Percentiles rank a stretch among this genome's conserved stretches.
Conservation (phyloP, 768 basidiomycete genomes). For the Mycena galopus region DNA sequence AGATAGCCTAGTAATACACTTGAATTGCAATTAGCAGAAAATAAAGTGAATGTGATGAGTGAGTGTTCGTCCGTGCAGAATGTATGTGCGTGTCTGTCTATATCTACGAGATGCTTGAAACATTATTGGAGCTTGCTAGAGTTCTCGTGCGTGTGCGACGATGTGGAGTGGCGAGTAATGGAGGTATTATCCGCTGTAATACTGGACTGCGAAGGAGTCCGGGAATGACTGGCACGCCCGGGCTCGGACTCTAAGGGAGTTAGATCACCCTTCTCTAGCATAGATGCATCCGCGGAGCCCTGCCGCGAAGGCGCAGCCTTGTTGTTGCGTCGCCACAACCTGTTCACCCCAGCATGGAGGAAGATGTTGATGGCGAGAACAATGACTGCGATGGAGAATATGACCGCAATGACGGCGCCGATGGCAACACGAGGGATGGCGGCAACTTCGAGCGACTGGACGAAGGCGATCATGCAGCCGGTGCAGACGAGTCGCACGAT, state of each 20-base stretch:
- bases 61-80: conserved; percentile 3
- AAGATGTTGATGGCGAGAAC: conserved; percentile 77
- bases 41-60: conserved; percentile 12
- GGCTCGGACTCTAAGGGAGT: conserved; percentile 26
- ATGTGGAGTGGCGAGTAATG: conserved; percentile 18
- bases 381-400: conserved; percentile 79
- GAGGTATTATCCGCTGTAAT: conserved; percentile 19
- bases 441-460: conserved; percentile 70
- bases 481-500: conserved; percentile 78
- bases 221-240: conserved; percentile 23
- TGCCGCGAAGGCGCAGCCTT: conserved; percentile 31
- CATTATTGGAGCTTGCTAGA: conserved; percentile 11
- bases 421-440: conserved; percentile 88
- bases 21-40: conserved; percentile 26
- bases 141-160: conserved; percentile 6
- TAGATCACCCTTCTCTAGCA: conserved; percentile 54
- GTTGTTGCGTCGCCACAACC: conserved; percentile 44
- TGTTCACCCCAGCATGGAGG: conserved; percentile 59
- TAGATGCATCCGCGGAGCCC: conserved; percentile 48
- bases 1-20: conserved; percentile 27
- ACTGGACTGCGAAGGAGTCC: conserved; percentile 16
- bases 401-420: conserved; percentile 78
- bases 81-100: neutral
- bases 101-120: conserved; percentile 26
- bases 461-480: conserved; percentile 82